Evolutionary conservation across 352 stramenopile species (phyloP), one percentile per base, ranked within the genome.

Genomic region (Globisporangium barbulae): DNA sequence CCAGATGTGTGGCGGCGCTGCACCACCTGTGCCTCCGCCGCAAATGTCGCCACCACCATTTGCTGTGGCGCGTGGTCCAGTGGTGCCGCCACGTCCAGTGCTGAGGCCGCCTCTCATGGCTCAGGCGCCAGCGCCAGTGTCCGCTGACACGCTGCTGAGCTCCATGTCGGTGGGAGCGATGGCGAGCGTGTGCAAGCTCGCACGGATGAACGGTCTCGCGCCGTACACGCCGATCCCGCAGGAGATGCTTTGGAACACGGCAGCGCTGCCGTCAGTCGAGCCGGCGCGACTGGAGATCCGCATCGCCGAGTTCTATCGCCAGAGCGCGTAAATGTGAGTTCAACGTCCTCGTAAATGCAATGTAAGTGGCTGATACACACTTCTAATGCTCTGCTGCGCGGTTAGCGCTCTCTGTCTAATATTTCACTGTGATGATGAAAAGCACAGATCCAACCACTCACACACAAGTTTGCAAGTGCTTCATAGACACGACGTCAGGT

Each of bases 271-370:
- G 35, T 64, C 54, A 0, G 70, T 88, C 9, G 78, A 89, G 59
- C 72, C 74, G 2, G 80, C 74, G 25, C 65, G 80, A 55, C 65
- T 88, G 12, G 78, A 86, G 50, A 81, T 83, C 45, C 76, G 80
- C 13, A 64, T 89, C 41, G 70, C 64, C 2, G 80, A 88, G 59
- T 89, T 82, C 65, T 89, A 88, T 64, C 74, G 71, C 19, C 48
- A 59, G 31, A 21, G 7, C 35, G 42, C 37, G 0, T n/a, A 31
- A 9, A 61, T 41, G 33, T 44, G 48, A 66, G 22, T 19, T 8
- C 12, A 35, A 19, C 13, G 19, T 45, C 39, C 1, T 21, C 17
- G 15, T 48, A 22, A 22, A 12, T 6, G 2, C 2, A 48, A 19
- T 21, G 42, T 2, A 48, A 22, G 42, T 48, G 42, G 42, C 42